Conservation (phyloP, 352 stramenopile genomes). For the Phytophthora cryptogea region DNA sequence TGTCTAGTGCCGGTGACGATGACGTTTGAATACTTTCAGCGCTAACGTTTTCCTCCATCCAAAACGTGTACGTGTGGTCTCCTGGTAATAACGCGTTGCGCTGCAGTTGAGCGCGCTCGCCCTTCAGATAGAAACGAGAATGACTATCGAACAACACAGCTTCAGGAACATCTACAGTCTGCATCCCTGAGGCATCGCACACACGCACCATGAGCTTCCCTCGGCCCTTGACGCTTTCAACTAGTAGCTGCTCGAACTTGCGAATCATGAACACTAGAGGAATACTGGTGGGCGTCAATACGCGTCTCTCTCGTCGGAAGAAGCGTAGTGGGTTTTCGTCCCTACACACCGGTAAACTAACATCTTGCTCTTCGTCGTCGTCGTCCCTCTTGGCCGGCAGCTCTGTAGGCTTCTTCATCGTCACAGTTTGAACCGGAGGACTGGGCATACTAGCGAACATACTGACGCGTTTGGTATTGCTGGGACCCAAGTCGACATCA, state of each 20-base stretch:
- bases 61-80: slow-evolving; percentile 74
- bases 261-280: slow-evolving; percentile 55
- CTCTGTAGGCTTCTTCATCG: slow-evolving; percentile 2
- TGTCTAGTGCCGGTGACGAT: slow-evolving; percentile 28
- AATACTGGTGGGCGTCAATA: slow-evolving; percentile 25
- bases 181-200: slow-evolving; percentile 55
- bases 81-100: slow-evolving; percentile 51
- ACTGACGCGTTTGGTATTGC: slow-evolving; percentile 28
- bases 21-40: slow-evolving; percentile 11
- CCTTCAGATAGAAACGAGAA: slow-evolving; percentile 63
- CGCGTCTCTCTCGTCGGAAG: slow-evolving; percentile 39
- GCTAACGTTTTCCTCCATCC: slow-evolving; percentile 44
- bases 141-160: slow-evolving; percentile 75
- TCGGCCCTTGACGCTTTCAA: slow-evolving; percentile 54
- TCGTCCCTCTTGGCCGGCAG: slow-evolving; percentile 1
- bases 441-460: slow-evolving; percentile 39
- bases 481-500: slow-evolving; percentile 26
- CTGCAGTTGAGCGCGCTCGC: slow-evolving; percentile 44
- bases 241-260: slow-evolving; percentile 55
- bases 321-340: slow-evolving; percentile 38
- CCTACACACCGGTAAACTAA: slow-evolving; percentile 9
- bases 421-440: slow-evolving; percentile 7
- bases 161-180: slow-evolving; percentile 48
- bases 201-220: slow-evolving; percentile 70
- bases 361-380: slow-evolving; percentile 11